Evolutionary conservation across 768 basidiomycete genomes (phyloP).

Genomic region (Dacryopinax spathularia): DNA sequence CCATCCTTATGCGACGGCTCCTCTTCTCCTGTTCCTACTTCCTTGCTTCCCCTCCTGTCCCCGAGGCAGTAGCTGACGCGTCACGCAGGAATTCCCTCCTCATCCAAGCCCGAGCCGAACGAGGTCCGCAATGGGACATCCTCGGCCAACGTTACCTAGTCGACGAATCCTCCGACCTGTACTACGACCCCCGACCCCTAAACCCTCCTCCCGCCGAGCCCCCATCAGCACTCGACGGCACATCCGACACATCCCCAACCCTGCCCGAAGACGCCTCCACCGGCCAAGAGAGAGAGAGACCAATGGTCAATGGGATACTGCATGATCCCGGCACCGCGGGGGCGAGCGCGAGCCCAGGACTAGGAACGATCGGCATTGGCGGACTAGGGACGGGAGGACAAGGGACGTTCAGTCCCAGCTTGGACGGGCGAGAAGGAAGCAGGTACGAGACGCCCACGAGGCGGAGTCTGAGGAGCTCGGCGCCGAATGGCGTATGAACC

Average conservation of each 20-base stretch:
- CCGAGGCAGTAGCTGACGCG: conserved; percentile 35
- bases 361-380: neutral
- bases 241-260: too few species aligned
- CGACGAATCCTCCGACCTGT: neutral
- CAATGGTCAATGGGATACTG: neutral
- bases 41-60: neutral
- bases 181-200: neutral
- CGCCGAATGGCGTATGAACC: neutral
- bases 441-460: neutral
- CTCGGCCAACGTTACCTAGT: neutral
- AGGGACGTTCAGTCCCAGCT: neutral
- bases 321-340: neutral
- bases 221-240: too few species aligned
- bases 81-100: conserved; percentile 78
- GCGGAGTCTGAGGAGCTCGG: conserved; percentile 3
- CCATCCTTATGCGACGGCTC: too few species aligned
- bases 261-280: neutral
- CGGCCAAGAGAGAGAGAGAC: neutral
- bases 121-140: conserved; percentile 79
- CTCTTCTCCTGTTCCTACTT: neutral
- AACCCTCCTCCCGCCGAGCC: conserved; percentile 1
- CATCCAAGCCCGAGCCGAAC: conserved; percentile 59
- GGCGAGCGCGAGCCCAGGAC: neutral
- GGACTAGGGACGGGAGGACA: neutral
- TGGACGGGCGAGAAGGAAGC: neutral